Base-by-base conservation (phyloP, 495 filamentous ascomycete species). In the Venustampulla echinocandica region DNA sequence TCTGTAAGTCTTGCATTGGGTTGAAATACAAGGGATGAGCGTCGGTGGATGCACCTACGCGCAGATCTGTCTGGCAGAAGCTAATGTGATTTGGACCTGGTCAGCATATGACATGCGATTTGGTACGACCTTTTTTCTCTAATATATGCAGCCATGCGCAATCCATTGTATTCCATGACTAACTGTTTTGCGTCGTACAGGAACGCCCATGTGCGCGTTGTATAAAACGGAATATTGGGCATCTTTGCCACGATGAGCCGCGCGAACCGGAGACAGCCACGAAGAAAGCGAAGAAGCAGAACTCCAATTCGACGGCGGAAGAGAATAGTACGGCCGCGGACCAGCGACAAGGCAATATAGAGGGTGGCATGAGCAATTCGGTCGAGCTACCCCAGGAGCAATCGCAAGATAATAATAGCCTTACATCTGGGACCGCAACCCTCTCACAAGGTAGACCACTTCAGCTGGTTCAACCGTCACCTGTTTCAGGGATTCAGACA, bases 101-200 rank as follows among this genome's bases (percentile, higher is more conserved):
- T 46, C 40, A 94, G 86, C 92, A 98, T 82, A 98, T 98, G 92
- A 97, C 93, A 64, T 98, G 92, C 77, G 93, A 98, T 79, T 85
- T 90, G 73, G 90, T 95, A 90, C 77, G 54, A 60, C 51, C 46
- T 52, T 30, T 46, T 41, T 33, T 46, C n/a, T n/a, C 37, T 42
- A 54, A 58, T 54, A 49, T 49, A 50, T 55, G 41, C 55, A 55
- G 45, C 52, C 47, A 49, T 42, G 49, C 20, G 52, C 52, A 44
- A 44, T 52, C 53, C 53, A 45, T 33, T 50, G 64, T 57, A 55
- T 61, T 65, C 57, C 61, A 64, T 69, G 61, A 64, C 68, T 69
- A 60, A 64, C 54, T 52, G 57, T 49, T 55, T 61, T 64, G 61
- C 56, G 62, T 65, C 58, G 62, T 61, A 64, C 64, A 92, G 89